Evolutionary conservation across 169 alveolate species (phyloP), one percentile per base, ranked within the genome.

Genomic region (Eimeria falciformis): DNA sequence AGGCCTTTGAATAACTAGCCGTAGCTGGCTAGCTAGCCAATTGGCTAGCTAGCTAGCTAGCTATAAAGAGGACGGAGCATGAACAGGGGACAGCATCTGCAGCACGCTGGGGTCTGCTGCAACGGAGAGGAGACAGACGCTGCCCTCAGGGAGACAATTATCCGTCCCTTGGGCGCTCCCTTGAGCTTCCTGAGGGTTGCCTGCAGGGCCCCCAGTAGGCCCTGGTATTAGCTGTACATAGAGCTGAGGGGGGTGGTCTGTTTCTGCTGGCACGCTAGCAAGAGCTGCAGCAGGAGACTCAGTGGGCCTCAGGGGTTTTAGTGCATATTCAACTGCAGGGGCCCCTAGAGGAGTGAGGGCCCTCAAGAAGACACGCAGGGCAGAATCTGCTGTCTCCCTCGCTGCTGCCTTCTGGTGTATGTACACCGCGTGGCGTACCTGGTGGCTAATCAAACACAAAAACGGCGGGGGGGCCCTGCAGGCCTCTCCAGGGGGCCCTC

Each of bases 351-450:
- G 3, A 40, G 37, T 6, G 18, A 75, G 45, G 23, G 40, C 33
- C 14, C 55, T 40, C 0, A 75, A 18, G 46, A 75, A 75, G 1
- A 18, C 7, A 6, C 40, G 85, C 66, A 75, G 37, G 40, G 65
- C 50, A 50, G 65, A 40, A 29, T 75, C 85, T 1, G 85, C 85
- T 75, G 33, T 65, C 40, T 75, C 85, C 40, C 29, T 37, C 29
- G 12, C 11, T 3, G 45, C 45, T 47, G 5, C 55, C 17, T 43
- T 27, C 85, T 40, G 62, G 65, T 75, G 66, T n/a, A 43, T 6
- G 21, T 75, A 75, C 85, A 75, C 85, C 66, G 85, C 85, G 37
- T 75, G 85, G 40, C 85, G 85, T 25, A 75, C 85, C 66, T 75
- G 66, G 21, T 75, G 85, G 62, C 85, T 75, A 14, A 75, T 75